Evolutionary conservation across 768 basidiomycete genomes (phyloP).

Genomic region (Porphyrellus cyaneotinctus): DNA sequence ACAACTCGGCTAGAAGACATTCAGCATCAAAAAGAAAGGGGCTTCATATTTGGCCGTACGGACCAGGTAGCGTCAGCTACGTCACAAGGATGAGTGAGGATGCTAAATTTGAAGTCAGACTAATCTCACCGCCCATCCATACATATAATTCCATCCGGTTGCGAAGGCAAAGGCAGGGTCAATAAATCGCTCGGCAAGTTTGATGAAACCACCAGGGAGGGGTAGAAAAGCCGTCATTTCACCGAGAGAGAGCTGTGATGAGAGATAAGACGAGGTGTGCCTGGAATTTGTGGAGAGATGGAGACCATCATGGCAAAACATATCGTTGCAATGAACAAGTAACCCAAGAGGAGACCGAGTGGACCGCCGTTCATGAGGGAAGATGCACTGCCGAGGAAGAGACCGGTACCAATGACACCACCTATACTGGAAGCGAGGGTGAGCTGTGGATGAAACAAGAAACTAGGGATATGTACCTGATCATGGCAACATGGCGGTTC

Average conservation of each 20-base stretch:
- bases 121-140: constrained; percentile 31
- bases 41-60: background rate
- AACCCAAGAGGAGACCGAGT: constrained; percentile 43
- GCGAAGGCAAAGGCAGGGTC: constrained; percentile 44
- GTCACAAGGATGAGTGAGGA: background rate
- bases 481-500: constrained; percentile 36
- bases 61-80: constrained; percentile 27
- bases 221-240: constrained; percentile 47
- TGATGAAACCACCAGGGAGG: constrained; percentile 44
- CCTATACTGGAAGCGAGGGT: constrained; percentile 21
- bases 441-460: too few relatives aligned
- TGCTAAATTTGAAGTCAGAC: background rate
- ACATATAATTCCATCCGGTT: constrained; percentile 42
- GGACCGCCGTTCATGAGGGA: constrained; percentile 42
- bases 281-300: background rate
- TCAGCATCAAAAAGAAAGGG: constrained; percentile 7
- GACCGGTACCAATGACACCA: constrained; percentile 42
- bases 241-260: constrained; percentile 32
- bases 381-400: constrained; percentile 34
- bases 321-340: constrained; percentile 34
- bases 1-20: constrained; percentile 37
- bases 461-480: constrained; percentile 18
- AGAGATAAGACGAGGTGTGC: background rate
- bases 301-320: constrained; percentile 39
- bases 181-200: constrained; percentile 45